These are phyloP conservation scores for Fraxinus nigra DNA, from an alignment of 305 asterid species.

Conservation along the genomic window DNA sequence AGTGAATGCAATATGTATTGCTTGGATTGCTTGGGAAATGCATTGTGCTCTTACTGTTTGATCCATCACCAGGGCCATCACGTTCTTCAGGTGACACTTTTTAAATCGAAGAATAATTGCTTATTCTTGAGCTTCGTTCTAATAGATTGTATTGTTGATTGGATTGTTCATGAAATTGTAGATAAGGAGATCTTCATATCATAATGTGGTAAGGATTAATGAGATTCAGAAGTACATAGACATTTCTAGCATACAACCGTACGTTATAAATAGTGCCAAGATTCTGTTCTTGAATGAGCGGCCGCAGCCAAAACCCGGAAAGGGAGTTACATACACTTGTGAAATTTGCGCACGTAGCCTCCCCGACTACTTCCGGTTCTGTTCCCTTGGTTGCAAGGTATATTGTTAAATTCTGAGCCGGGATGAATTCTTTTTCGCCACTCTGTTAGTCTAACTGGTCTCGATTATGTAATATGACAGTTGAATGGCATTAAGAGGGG, in stretches of 20 bases:
- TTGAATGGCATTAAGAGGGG: conserved; percentile 53
- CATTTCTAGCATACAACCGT: conserved; percentile 51
- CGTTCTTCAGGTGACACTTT: conserved; percentile 45
- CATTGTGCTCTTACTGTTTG: conserved; percentile 61
- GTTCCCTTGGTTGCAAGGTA: conserved; percentile 80
- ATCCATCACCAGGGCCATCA: conserved; percentile 53
- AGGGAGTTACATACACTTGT: conserved; percentile 57
- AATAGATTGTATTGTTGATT: background rate
- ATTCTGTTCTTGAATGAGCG: conserved; percentile 61
- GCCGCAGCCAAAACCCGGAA: conserved; percentile 67
- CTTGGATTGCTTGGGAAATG: conserved; percentile 62
- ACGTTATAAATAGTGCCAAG: conserved; percentile 59
- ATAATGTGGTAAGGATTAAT: conserved; percentile 55
- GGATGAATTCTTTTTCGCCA: background rate
- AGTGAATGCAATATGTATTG: conserved; percentile 73
- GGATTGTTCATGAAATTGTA: conserved; percentile 16
- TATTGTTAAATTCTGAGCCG: background rate
- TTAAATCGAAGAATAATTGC: background rate
- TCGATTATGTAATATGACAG: conserved; percentile 23
- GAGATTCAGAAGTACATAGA: conserved; percentile 61
- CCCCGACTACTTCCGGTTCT: conserved; percentile 57
- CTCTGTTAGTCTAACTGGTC: background rate
- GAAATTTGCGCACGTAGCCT: conserved; percentile 57
- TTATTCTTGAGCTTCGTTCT: background rate
- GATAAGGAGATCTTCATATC: conserved; percentile 65